A percentile compares a stretch with the other conserved stretches of the same genome.
phyloP scores from a whole-genome alignment of 2,329 filamentous ascomycete genomes.

The Cryoendolithus antarcticus region DNA sequence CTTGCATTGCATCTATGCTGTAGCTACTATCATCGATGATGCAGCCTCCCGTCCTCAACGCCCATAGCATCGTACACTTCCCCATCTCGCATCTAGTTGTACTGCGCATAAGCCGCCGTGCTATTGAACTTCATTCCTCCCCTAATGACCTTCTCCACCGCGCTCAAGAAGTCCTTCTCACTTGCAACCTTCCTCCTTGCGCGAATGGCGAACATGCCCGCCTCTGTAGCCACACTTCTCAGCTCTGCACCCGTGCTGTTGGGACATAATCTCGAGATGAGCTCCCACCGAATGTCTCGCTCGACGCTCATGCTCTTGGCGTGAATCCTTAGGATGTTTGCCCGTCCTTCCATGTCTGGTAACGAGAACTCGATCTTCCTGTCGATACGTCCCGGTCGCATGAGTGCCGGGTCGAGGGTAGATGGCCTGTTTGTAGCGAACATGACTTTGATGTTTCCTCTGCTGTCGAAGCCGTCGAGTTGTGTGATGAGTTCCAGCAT shows the following conservation, averaged over 20 bases:
- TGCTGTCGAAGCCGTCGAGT: conserved; percentile 87
- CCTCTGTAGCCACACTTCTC: conserved; percentile 92
- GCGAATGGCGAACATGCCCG: conserved; percentile 95
- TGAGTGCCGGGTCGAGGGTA: conserved; percentile 88
- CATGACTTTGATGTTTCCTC: conserved; percentile 99
- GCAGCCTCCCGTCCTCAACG: too few species aligned
- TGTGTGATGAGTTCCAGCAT: conserved; percentile 98
- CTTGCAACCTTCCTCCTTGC: conserved; percentile 92
- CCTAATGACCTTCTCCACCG: conserved; percentile 99
- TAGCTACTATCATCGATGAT: too few species aligned
- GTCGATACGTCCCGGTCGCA: conserved; percentile 94
- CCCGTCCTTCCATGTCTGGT: conserved; percentile 90
- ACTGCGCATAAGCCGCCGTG: conserved; percentile 95
- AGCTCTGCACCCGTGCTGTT: conserved; percentile 95
- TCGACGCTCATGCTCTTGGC: conserved; percentile 99
- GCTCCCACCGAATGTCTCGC: conserved; percentile 96
- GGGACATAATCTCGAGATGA: conserved; percentile 91
- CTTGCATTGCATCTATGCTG: too few species aligned
- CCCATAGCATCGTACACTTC: too few species aligned
- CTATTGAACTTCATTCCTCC: conserved; percentile 99
- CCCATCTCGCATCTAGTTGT: conserved; percentile 66
- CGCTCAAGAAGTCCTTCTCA: conserved; percentile 96
- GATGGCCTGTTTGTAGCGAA: conserved; percentile 96
- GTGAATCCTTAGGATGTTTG: conserved; percentile 95
- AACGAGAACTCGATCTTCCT: conserved; percentile 98